Conservation (phyloP, 192 early-diverging fungal genomes). For the Ambispora gerdemannii region DNA sequence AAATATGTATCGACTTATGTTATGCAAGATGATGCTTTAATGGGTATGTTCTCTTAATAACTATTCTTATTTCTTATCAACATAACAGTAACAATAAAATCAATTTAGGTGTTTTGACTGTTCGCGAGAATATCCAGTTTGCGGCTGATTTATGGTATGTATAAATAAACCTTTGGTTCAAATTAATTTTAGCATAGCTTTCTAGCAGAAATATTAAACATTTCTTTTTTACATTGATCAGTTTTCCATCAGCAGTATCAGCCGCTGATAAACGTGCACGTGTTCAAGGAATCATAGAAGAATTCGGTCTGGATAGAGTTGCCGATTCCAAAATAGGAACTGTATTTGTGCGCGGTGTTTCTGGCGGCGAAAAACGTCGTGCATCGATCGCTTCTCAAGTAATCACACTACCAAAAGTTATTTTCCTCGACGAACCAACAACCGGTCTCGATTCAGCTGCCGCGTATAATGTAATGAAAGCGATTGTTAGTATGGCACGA, state of each 20-base stretch:
- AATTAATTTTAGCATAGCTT: neutral
- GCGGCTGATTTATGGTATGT: constrained; percentile 70
- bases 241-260: constrained; percentile 60
- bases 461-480: constrained; percentile 62
- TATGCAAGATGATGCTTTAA: constrained; percentile 28
- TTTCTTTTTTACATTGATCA: constrained; percentile 63
- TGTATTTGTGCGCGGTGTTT: constrained; percentile 58
- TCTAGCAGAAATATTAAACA: neutral
- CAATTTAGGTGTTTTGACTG: constrained; percentile 46
- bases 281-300: constrained; percentile 57
- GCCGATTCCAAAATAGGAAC: constrained; percentile 57
- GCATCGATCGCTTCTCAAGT: constrained; percentile 58
- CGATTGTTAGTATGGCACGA: constrained; percentile 53
- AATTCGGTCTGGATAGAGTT: constrained; percentile 53
- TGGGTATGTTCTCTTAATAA: constrained; percentile 10
- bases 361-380: constrained; percentile 66
- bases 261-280: constrained; percentile 46
- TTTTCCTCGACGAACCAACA: constrained; percentile 86
- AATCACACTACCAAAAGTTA: constrained; percentile 58
- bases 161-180: neutral
- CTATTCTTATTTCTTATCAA: neutral
- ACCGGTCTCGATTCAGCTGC: constrained; percentile 74
- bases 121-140: constrained; percentile 73
- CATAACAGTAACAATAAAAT: neutral
- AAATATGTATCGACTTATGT: constrained; percentile 25